Evolutionary conservation across 2,329 filamentous ascomycete genomes (phyloP).

Genomic region (Pseudocercospora pini-densiflorae): DNA sequence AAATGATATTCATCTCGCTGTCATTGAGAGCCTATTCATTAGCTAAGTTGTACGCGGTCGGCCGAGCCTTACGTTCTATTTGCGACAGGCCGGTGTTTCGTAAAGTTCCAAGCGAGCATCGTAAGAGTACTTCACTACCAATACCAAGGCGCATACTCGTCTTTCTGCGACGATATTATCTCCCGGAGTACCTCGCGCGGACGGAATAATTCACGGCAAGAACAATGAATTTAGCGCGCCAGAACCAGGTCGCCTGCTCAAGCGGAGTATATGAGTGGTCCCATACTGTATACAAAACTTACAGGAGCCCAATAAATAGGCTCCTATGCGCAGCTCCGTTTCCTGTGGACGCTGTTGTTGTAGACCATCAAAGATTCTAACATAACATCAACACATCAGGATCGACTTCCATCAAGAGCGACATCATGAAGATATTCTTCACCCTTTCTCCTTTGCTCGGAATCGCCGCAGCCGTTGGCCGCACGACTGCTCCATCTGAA

Average conservation of each 20-base stretch:
- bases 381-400: not conserved
- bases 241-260: not conserved
- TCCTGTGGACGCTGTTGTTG: not conserved
- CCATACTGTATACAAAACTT: not conserved
- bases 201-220: not conserved
- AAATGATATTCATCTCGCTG: too few species aligned
- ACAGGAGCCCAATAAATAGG: not conserved
- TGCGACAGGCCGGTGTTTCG: not conserved
- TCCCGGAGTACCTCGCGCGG: not conserved
- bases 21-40: not conserved
- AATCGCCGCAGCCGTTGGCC: slow-evolving; percentile 36
- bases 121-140: too few species aligned
- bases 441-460: slow-evolving; percentile 21
- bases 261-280: not conserved
- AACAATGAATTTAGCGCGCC: not conserved
- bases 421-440: slow-evolving; percentile 19
- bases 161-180: not conserved
- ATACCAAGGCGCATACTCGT: not conserved
- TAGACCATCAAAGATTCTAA: not conserved
- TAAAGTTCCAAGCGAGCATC: too few species aligned
- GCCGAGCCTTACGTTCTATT: not conserved
- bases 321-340: not conserved
- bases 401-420: not conserved
- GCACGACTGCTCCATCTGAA: slow-evolving; percentile 55
- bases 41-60: not conserved